These are phyloP conservation scores for Pyrenophora seminiperda DNA, from an alignment of 2,329 filamentous ascomycete species.

Conservation along the genomic window DNA sequence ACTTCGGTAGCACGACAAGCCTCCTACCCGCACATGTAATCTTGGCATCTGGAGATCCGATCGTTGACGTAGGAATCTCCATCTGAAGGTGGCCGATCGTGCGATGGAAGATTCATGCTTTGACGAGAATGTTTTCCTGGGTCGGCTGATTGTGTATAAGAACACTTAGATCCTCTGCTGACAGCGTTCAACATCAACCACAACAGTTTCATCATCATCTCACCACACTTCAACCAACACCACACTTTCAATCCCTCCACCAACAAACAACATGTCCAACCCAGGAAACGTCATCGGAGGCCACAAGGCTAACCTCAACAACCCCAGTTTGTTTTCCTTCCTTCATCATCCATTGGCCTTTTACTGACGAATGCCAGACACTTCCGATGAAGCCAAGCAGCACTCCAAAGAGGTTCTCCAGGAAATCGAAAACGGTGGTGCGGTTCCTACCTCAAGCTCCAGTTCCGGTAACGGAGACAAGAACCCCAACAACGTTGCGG, in stretches of 20 bases:
- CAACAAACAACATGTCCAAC: constrained; percentile 47
- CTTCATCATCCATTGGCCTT: neutral
- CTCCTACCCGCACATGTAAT: neutral
- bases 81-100: neutral
- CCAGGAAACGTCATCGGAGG: constrained; percentile 60
- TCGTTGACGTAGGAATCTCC: constrained; percentile 14
- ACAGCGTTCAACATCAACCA: neutral
- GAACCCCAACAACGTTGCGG: constrained; percentile 60
- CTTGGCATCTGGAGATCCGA: constrained; percentile 1
- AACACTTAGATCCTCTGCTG: neutral
- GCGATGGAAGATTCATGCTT: constrained; percentile 1
- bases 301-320: constrained; percentile 65
- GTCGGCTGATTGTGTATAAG: constrained; percentile 2
- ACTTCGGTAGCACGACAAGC: neutral
- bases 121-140: neutral
- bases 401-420: constrained; percentile 60
- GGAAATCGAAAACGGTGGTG: constrained; percentile 54
- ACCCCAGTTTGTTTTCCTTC: constrained; percentile 51
- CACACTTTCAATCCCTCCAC: neutral
- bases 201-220: neutral
- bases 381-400: constrained; percentile 61
- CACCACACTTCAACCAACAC: neutral
- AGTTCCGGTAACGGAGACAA: constrained; percentile 46
- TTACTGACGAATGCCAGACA: constrained; percentile 43
- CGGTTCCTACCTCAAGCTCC: constrained; percentile 33